phyloP scores from a whole-genome alignment of 2,329 filamentous ascomycete genomes.

The Cytospora mali region DNA sequence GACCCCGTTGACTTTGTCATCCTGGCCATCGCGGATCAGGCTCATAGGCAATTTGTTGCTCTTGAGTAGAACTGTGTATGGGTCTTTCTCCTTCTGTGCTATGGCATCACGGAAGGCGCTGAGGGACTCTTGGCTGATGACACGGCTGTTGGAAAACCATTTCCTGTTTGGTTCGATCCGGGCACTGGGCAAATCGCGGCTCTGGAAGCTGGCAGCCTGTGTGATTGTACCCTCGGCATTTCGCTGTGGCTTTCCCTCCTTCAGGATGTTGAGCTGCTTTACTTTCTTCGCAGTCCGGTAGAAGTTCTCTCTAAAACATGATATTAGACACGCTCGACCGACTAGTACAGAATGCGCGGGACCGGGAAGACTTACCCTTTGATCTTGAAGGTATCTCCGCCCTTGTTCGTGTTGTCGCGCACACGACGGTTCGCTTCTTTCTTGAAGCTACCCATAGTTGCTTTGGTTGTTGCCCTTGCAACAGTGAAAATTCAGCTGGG shows the following conservation, averaged over 20 bases:
- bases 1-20: conserved; percentile 68
- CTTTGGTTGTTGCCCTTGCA: conserved; percentile 25
- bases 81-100: conserved; percentile 85
- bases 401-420: conserved; percentile 75
- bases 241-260: conserved; percentile 79
- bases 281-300: conserved; percentile 75
- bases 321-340: not conserved
- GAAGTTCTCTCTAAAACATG: conserved; percentile 23
- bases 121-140: conserved; percentile 81
- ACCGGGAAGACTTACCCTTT: conserved; percentile 49
- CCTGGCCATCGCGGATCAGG: conserved; percentile 78
- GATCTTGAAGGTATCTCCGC: conserved; percentile 86
- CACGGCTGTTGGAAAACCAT: conserved; percentile 95
- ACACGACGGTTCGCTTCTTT: conserved; percentile 83
- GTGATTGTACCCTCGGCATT: conserved; percentile 84
- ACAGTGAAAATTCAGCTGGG: not conserved
- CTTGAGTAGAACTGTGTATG: conserved; percentile 93
- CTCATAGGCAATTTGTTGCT: conserved; percentile 97
- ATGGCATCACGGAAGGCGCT: conserved; percentile 88
- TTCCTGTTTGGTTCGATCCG: conserved; percentile 60
- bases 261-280: conserved; percentile 86
- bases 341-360: not conserved
- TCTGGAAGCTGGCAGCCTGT: conserved; percentile 71
- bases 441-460: conserved; percentile 81
- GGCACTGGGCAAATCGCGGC: conserved; percentile 35